Evolutionary conservation across 2,329 filamentous ascomycete species (phyloP), one percentile per base, ranked within the genome.

Genomic region (Sordariomycetes sp.): DNA sequence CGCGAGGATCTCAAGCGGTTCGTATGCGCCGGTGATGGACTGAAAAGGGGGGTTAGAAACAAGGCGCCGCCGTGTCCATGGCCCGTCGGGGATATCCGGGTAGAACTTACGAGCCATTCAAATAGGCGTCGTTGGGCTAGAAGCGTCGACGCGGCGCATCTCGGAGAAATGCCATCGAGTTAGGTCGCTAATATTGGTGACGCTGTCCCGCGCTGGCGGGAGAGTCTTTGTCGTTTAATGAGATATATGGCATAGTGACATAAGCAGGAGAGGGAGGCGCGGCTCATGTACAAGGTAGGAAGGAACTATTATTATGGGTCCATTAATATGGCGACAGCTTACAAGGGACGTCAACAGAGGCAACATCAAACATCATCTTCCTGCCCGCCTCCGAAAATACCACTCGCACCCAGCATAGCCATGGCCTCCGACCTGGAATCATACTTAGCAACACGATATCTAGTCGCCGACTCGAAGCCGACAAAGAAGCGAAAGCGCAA

Each of bases 401-500:
- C 46, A 50, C 12, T 20, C 7, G 8, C 37, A 18, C 12, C 37
- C 18, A 22, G n/a, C 24, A 22, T 34, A 22, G 48, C 51, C 11
- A 59, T 55, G 53, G n/a, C 53, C 18, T 22, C 58, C n/a, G 37
- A 34, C 24, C 35, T 55, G 16, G 24, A 59, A 28, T 53, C 58
- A 67, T 99, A 97, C 68, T 83, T 99, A 40, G 92, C 93, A 43
- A 87, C 90, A 62, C 94, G 91, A 71, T 99, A 99, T 70, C 85
- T 99, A 55, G 75, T 79, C 58, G 76, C 80, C 48, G 79, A 83
- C 61, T 71, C 76, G 6, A 82, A 81, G 62, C 77, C 80, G 20
- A 65, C 74, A 54, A 86, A 86, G 67, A 87, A 86, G 68, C 78
- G 81, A 61, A 87, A 87, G 72, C 79, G 81, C 66, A 86, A 85